Percentiles rank a stretch among this genome's conserved stretches.
Conservation (phyloP, 208 protist species). For the Leishmania tarentolae region DNA sequence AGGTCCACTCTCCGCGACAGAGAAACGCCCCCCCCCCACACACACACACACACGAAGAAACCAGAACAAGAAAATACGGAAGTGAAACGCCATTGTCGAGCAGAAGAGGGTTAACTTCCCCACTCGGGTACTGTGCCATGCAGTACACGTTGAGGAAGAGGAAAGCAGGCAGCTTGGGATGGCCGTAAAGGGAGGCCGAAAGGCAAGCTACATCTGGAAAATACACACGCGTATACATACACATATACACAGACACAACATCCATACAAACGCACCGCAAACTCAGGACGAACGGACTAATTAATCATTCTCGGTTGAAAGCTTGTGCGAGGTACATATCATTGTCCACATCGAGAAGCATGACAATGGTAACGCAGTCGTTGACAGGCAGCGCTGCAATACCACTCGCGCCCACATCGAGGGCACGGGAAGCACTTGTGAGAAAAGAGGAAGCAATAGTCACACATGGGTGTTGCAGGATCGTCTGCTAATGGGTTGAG, state of each 20-base stretch:
- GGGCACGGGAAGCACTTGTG: slow-evolving; percentile 47
- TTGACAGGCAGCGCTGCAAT: slow-evolving; percentile 66
- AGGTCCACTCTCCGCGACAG: neutral
- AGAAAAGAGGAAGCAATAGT: slow-evolving; percentile 59
- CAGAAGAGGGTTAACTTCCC: neutral
- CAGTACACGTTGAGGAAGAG: neutral
- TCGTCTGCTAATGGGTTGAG: neutral
- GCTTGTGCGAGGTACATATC: neutral
- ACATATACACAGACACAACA: neutral
- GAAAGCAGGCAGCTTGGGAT: neutral
- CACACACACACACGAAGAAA: neutral
- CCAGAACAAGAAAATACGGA: neutral
- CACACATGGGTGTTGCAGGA: slow-evolving; percentile 40
- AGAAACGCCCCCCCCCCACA: no score
- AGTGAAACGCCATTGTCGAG: neutral
- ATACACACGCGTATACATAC: neutral
- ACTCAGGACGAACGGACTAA: neutral
- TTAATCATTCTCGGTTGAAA: neutral
- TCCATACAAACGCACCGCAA: neutral
- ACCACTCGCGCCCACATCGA: slow-evolving; percentile 66
- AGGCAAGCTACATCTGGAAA: neutral
- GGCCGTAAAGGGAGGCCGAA: neutral
- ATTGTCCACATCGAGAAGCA: slow-evolving; percentile 37
- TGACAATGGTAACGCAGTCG: slow-evolving; percentile 51
- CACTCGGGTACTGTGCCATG: neutral